Evolutionary conservation across 2,329 filamentous ascomycete genomes (phyloP).

Genomic region (Didymella glomerata): DNA sequence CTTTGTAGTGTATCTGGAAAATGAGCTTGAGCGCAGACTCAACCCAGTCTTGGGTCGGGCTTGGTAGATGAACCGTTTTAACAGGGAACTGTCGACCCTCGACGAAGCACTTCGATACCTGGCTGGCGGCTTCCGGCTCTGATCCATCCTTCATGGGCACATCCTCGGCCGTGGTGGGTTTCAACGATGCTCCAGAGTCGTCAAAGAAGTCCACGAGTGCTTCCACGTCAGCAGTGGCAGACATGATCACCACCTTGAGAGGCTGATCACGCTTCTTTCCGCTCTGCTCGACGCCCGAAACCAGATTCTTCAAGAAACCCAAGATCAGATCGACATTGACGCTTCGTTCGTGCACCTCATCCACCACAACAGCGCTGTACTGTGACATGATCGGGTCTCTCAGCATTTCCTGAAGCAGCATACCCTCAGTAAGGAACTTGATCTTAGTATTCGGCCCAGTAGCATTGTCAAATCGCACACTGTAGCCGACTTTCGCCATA

Average conservation of each 20-base stretch:
- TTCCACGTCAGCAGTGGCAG: conserved; percentile 90
- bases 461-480: conserved; percentile 90
- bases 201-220: conserved; percentile 79
- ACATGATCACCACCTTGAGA: conserved; percentile 94
- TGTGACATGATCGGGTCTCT: conserved; percentile 81
- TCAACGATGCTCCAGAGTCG: conserved; percentile 18
- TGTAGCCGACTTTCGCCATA: conserved; percentile 81
- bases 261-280: conserved; percentile 67
- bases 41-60: conserved; percentile 80
- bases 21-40: conserved; percentile 83
- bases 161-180: conserved; percentile 20
- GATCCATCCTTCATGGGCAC: conserved; percentile 3
- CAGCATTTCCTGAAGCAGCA: conserved; percentile 92
- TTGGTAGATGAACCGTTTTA: conserved; percentile 75
- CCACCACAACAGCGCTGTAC: conserved; percentile 91
- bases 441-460: conserved; percentile 83
- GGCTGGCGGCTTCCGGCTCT: conserved; percentile 2
- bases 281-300: conserved; percentile 68
- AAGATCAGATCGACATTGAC: conserved; percentile 91
- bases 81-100: conserved; percentile 90
- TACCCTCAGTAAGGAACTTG: conserved; percentile 96
- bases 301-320: conserved; percentile 84
- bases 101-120: conserved; percentile 68
- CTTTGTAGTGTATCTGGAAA: conserved; percentile 84
- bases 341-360: conserved; percentile 96